phyloP scores from a whole-genome alignment of 108 stramenopile genomes.

The Skeletonema tropicum region DNA sequence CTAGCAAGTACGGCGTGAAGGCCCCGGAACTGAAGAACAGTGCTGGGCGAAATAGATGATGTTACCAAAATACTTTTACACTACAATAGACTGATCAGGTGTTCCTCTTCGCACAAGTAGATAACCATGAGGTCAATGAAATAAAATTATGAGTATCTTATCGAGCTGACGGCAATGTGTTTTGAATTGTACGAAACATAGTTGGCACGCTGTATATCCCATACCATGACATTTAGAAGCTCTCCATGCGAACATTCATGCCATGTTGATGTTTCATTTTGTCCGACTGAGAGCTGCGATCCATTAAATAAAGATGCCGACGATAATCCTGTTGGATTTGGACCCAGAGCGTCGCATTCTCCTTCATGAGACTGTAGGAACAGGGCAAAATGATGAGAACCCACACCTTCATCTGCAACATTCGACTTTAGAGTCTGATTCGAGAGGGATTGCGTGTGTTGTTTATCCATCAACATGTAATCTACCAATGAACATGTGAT shows the following conservation, averaged over 20 bases:
- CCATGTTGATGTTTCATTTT: conserved; percentile 18
- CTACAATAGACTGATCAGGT: no score
- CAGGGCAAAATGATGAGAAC: conserved; percentile 32
- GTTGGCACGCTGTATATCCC: conserved; percentile 11
- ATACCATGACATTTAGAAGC: conserved; percentile 14
- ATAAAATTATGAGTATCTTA: neutral
- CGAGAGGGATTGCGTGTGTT: neutral
- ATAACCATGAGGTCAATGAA: no score
- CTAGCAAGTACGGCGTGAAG: conserved; percentile 23
- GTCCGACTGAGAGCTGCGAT: conserved; percentile 20
- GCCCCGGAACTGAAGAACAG: conserved; percentile 15
- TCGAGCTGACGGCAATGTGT: neutral
- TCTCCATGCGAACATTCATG: conserved; percentile 19
- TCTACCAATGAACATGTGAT: conserved; percentile 41
- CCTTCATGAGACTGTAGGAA: conserved; percentile 44
- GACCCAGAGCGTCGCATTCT: conserved; percentile 9
- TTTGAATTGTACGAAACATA: conserved; percentile 6
- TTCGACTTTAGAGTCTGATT: neutral
- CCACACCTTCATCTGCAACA: neutral
- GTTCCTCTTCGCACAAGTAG: no score
- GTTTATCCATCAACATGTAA: conserved; percentile 23
- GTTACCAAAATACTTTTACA: neutral
- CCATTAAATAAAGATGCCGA: conserved; percentile 37
- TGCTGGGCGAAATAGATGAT: neutral
- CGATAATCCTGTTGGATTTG: conserved; percentile 28